phyloP scores from a whole-genome alignment of 192 early-diverging fungal genomes.

The Backusella parvicylindrica region DNA sequence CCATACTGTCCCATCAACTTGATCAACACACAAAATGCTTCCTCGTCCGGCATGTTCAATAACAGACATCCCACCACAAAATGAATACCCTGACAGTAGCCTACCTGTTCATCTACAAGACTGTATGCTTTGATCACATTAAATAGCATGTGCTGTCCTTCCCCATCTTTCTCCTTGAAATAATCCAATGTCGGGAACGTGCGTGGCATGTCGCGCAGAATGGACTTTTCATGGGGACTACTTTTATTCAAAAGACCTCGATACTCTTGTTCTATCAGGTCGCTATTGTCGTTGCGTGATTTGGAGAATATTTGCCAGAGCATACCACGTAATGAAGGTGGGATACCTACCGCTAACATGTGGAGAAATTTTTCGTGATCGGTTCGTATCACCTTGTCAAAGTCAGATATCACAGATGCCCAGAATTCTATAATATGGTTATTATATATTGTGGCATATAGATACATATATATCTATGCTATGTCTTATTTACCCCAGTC shows the following conservation, averaged over 20 bases:
- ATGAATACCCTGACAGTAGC: constrained; percentile 97
- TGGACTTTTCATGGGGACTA: constrained; percentile 84
- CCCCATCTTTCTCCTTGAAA: constrained; percentile 63
- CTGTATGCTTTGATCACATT: constrained; percentile 92
- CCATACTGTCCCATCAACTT: constrained; percentile 85
- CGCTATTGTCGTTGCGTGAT: constrained; percentile 53
- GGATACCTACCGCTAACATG: constrained; percentile 79
- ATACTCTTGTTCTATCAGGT: constrained; percentile 72
- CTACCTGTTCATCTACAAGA: constrained; percentile 88
- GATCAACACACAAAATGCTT: constrained; percentile 91
- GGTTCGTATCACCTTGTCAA: constrained; percentile 64
- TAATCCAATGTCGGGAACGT: constrained; percentile 89
- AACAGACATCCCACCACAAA: constrained; percentile 92
- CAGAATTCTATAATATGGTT: constrained; percentile 71
- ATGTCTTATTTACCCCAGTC: background rate
- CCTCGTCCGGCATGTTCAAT: constrained; percentile 97
- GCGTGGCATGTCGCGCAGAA: constrained; percentile 82
- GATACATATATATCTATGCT: background rate
- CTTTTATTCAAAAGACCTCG: constrained; percentile 61
- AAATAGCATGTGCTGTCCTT: constrained; percentile 85
- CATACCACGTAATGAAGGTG: constrained; percentile 83
- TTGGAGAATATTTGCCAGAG: constrained; percentile 92
- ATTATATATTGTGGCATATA: background rate
- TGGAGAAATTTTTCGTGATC: constrained; percentile 72
- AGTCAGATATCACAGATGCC: constrained; percentile 85